These are phyloP conservation scores for barrel medic (Medicago truncatula) DNA, from an alignment of 306 rosid species.

Conservation along the genomic window MtrunA17r5.0-ANR NC_053043.1:18093501-18094000, in stretches of 20 bases:
- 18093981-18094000: not conserved
- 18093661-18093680: conserved; percentile 41
- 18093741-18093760: conserved; percentile 55
- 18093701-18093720: conserved; percentile 60
- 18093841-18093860: conserved; percentile 47
- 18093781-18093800: conserved; percentile 49
- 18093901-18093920: conserved; percentile 27
- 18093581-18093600: conserved; percentile 29
- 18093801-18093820: conserved; percentile 38
- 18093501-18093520: conserved; percentile 33
- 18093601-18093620: conserved; percentile 16
- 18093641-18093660: conserved; percentile 33
- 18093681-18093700: conserved; percentile 45
- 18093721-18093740: conserved; percentile 52
- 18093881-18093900: conserved; percentile 27
- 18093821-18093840: conserved; percentile 63
- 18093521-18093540: conserved; percentile 3
- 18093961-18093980: not conserved
- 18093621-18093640: conserved; percentile 31
- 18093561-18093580: conserved; percentile 14
- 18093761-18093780: conserved; percentile 61
- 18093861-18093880: conserved; percentile 42
- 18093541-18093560: conserved; percentile 11
- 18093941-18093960: not conserved
- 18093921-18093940: not conserved